These are phyloP conservation scores for Pythium sp. DNA, from an alignment of 352 stramenopile species.

Conservation along the genomic window DNA sequence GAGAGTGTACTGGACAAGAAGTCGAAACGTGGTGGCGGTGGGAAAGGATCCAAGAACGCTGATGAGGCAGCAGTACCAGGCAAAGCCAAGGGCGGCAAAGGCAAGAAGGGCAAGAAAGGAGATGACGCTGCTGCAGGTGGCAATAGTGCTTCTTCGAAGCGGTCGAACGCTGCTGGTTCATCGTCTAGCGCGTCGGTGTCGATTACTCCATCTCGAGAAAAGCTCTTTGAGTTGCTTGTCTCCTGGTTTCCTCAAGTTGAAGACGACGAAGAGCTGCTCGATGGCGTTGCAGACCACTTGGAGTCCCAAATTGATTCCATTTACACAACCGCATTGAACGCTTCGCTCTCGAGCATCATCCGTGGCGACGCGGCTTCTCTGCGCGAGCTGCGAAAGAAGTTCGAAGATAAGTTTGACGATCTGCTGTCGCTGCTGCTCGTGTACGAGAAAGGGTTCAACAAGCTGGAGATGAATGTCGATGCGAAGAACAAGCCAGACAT, in stretches of 20 bases:
- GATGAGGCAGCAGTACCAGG: slow-evolving; percentile 19
- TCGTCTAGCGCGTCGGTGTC: slow-evolving; percentile 18
- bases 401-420: slow-evolving; percentile 79
- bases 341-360: slow-evolving; percentile 60
- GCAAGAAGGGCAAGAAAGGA: slow-evolving; percentile 38
- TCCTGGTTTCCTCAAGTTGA: slow-evolving; percentile 51
- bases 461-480: slow-evolving; percentile 61
- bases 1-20: slow-evolving; percentile 33
- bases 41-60: slow-evolving; percentile 28
- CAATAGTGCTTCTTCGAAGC: slow-evolving; percentile 1
- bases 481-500: slow-evolving; percentile 34
- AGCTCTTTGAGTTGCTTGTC: slow-evolving; percentile 41
- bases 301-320: slow-evolving; percentile 39
- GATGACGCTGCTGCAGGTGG: slow-evolving; percentile 18
- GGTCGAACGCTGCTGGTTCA: not conserved
- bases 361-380: slow-evolving; percentile 71
- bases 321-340: slow-evolving; percentile 47
- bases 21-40: slow-evolving; percentile 35
- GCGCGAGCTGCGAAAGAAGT: slow-evolving; percentile 64
- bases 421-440: slow-evolving; percentile 41
- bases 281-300: slow-evolving; percentile 43
- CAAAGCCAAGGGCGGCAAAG: slow-evolving; percentile 44
- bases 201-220: slow-evolving; percentile 48
- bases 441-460: slow-evolving; percentile 68
- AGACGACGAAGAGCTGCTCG: slow-evolving; percentile 70